These are phyloP conservation scores for Rauvolfia tetraphylla DNA, from an alignment of 257 asterid genomes.

Conservation along the genomic window DNA sequence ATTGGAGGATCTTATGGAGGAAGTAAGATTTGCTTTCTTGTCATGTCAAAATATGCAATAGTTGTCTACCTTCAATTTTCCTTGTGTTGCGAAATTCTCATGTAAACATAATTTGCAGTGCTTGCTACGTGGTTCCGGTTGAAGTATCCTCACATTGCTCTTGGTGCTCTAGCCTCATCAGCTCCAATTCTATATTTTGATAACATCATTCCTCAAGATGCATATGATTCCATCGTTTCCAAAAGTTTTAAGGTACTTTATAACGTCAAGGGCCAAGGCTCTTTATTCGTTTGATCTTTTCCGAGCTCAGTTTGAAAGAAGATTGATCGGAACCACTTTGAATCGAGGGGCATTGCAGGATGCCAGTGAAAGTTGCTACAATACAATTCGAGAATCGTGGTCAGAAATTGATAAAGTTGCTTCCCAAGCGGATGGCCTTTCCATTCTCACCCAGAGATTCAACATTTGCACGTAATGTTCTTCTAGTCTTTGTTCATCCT, in stretches of 20 bases:
- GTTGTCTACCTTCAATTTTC: background rate
- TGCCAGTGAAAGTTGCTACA: constrained; percentile 46
- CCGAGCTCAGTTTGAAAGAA: background rate
- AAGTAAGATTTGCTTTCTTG: constrained; percentile 26
- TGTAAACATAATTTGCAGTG: constrained; percentile 9
- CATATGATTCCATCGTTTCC: constrained; percentile 10
- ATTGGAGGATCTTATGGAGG: constrained; percentile 38
- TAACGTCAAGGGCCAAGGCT: no score
- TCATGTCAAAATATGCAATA: background rate
- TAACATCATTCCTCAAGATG: constrained; percentile 16
- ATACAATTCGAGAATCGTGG: constrained; percentile 60
- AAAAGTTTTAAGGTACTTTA: constrained; percentile 18
- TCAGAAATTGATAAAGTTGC: constrained; percentile 52
- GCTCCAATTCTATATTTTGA: constrained; percentile 29
- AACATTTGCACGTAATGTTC: constrained; percentile 56
- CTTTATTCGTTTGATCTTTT: background rate
- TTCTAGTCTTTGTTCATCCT: background rate
- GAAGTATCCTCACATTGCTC: constrained; percentile 25
- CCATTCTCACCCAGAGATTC: constrained; percentile 45
- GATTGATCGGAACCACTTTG: background rate
- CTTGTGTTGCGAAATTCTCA: background rate
- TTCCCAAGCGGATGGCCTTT: constrained; percentile 44
- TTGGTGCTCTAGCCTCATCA: constrained; percentile 24
- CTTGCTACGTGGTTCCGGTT: constrained; percentile 27
- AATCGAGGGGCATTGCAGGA: constrained; percentile 32